phyloP scores from a whole-genome alignment of 129 eudicot genomes.

The Chrysanthemum seticuspe region DNA sequence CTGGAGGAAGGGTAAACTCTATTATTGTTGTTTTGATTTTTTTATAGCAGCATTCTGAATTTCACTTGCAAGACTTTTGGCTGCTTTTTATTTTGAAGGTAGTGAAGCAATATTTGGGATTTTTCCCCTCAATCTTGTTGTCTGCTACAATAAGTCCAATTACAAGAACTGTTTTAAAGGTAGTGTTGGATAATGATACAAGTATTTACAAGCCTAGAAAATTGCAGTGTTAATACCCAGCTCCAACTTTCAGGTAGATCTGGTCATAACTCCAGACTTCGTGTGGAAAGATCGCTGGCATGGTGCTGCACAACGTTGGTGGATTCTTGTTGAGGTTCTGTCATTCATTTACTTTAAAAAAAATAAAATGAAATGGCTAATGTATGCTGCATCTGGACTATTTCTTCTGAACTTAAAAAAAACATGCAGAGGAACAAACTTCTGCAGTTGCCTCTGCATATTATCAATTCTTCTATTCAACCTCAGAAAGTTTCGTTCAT shows the following conservation, averaged over 20 bases:
- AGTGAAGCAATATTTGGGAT: conserved; percentile 89
- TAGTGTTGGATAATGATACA: conserved; percentile 31
- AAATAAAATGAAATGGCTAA: neutral
- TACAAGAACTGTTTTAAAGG: conserved; percentile 98
- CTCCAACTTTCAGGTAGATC: conserved; percentile 64
- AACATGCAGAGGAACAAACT: neutral
- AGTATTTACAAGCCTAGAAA: neutral
- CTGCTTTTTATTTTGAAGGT: conserved; percentile 39
- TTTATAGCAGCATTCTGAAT: neutral
- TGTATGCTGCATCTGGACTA: conserved; percentile 13
- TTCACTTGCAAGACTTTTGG: conserved; percentile 8
- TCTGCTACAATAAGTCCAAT: conserved; percentile 98
- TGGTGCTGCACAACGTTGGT: conserved; percentile 97
- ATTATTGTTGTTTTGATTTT: conserved; percentile 1
- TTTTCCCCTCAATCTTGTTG: conserved; percentile 81
- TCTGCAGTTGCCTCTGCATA: neutral
- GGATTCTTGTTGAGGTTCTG: conserved; percentile 97
- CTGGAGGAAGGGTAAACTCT: conserved; percentile 87
- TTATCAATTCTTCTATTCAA: too few relatives aligned
- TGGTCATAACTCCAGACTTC: conserved; percentile 82
- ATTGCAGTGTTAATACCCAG: neutral
- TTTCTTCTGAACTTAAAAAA: conserved; percentile 3
- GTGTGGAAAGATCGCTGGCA: conserved; percentile 99
- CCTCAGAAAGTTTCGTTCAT: neutral
- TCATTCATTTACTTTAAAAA: conserved; percentile 10